Conservation (phyloP, 345 rosid species). For the Erodium maritimum region DNA sequence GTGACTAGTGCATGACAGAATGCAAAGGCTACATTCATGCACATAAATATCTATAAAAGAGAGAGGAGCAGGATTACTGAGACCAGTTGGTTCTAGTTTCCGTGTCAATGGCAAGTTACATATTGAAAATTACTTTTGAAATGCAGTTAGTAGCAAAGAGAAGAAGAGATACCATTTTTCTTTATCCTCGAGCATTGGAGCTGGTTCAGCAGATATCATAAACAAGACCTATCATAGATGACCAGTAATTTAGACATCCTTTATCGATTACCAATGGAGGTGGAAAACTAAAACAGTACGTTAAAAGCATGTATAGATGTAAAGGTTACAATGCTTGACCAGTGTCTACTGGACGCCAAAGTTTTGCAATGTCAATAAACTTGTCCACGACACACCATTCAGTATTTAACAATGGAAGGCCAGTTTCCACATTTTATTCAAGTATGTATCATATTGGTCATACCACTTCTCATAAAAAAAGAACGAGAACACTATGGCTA, state of each 20-base stretch:
- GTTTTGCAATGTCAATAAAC: no score
- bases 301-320: neutral
- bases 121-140: neutral
- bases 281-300: neutral
- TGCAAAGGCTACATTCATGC: neutral
- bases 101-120: neutral
- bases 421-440: neutral
- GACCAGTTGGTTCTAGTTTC: neutral
- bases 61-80: neutral
- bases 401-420: neutral
- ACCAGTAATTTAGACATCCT: constrained; percentile 8
- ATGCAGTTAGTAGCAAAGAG: neutral
- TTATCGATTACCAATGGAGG: neutral
- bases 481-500: neutral
- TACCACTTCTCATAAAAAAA: neutral
- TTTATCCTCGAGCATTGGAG: constrained; percentile 99
- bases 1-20: neutral
- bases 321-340: neutral
- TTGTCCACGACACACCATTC: neutral
- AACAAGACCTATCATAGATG: constrained; percentile 63
- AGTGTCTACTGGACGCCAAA: neutral
- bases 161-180: constrained; percentile 74
- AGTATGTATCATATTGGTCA: neutral
- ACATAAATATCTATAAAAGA: no score
- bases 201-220: constrained; percentile 96